Conservation (phyloP, 495 filamentous ascomycete genomes). For the Astrothelium macrocarpum region DNA sequence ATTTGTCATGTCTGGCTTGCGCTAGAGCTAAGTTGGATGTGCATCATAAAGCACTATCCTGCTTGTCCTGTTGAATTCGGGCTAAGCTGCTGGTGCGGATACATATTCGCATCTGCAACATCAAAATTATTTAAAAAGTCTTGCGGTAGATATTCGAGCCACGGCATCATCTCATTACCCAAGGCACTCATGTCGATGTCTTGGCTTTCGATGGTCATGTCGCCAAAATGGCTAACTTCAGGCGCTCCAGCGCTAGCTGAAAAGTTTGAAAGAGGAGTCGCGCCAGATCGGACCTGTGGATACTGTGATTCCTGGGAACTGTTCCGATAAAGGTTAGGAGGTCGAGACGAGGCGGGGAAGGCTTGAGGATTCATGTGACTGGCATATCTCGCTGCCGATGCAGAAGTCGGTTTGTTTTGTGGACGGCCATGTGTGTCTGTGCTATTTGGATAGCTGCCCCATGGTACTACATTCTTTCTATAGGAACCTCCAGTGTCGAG, state of each 20-base stretch:
- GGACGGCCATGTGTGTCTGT: background rate
- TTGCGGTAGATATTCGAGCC: conserved; percentile 59
- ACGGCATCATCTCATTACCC: conserved; percentile 52
- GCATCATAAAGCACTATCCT: background rate
- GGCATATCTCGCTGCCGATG: background rate
- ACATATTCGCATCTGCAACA: background rate
- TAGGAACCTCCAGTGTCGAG: background rate
- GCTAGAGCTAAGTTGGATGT: too few species aligned
- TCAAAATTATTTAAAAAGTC: conserved; percentile 51
- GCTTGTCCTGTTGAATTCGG: background rate
- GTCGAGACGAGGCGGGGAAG: background rate
- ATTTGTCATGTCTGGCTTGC: background rate
- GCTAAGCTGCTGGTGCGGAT: background rate
- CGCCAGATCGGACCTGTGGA: background rate
- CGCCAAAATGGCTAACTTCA: conserved; percentile 27
- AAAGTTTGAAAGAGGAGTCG: background rate
- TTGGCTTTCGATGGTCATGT: conserved; percentile 61
- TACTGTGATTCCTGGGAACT: conserved; percentile 1
- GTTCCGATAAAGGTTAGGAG: background rate
- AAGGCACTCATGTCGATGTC: conserved; percentile 55
- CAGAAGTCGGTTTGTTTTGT: background rate
- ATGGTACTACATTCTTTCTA: background rate
- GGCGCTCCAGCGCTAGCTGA: background rate
- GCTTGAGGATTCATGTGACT: background rate
- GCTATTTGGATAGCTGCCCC: background rate